These are phyloP conservation scores for Asclepias syriaca DNA, from an alignment of 257 asterid genomes.

Conservation along the genomic window DNA sequence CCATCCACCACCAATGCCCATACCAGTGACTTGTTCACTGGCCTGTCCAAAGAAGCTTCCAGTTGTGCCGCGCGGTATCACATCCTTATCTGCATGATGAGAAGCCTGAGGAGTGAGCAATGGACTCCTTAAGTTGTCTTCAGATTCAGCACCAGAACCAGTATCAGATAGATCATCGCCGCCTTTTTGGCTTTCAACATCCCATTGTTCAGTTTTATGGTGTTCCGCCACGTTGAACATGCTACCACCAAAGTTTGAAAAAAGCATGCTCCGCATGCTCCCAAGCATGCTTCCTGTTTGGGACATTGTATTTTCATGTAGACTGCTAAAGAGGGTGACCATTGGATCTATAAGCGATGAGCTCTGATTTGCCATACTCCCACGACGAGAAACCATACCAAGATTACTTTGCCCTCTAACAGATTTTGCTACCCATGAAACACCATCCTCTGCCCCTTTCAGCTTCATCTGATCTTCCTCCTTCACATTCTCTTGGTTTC, in stretches of 20 bases:
- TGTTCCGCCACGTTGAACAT: slow-evolving; percentile 61
- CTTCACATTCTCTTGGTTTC: slow-evolving; percentile 47
- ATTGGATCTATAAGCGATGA: slow-evolving; percentile 63
- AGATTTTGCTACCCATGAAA: slow-evolving; percentile 89
- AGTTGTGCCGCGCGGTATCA: slow-evolving; percentile 18
- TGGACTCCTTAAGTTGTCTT: slow-evolving; percentile 76
- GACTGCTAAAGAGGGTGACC: slow-evolving; percentile 90
- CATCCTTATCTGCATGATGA: slow-evolving; percentile 42
- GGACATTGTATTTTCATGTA: slow-evolving; percentile 64
- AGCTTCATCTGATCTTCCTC: slow-evolving; percentile 62
- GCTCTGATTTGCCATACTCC: slow-evolving; percentile 58
- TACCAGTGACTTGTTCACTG: slow-evolving; percentile 49
- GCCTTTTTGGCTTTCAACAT: slow-evolving; percentile 60
- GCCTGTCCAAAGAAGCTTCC: slow-evolving; percentile 22
- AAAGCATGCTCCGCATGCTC: slow-evolving; percentile 83
- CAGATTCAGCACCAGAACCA: slow-evolving; percentile 55
- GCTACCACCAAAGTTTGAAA: slow-evolving; percentile 79
- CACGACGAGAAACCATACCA: slow-evolving; percentile 64
- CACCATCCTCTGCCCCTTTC: slow-evolving; percentile 95
- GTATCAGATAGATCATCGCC: slow-evolving; percentile 37
- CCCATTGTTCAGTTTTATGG: slow-evolving; percentile 59
- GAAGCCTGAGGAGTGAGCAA: slow-evolving; percentile 60
- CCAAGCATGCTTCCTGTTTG: slow-evolving; percentile 77
- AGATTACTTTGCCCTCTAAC: slow-evolving; percentile 69
- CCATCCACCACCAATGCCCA: slow-evolving; percentile 99